phyloP scores from a whole-genome alignment of 2,329 filamentous ascomycete species.

The Verticillium klebahnii region DNA sequence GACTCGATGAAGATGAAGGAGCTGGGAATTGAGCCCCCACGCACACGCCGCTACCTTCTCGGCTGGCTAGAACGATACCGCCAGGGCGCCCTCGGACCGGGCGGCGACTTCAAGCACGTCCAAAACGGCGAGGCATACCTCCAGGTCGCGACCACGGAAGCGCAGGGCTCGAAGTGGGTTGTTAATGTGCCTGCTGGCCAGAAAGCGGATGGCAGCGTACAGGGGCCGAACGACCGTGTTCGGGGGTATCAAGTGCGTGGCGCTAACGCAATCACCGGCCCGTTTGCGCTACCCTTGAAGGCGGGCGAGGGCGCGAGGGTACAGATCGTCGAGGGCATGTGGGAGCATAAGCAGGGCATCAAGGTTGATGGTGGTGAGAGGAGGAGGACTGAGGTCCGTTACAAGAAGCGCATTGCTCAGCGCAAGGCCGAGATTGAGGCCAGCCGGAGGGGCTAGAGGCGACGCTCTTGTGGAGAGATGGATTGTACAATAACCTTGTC shows the following conservation, averaged over 20 bases:
- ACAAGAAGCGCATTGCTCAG: conserved; percentile 78
- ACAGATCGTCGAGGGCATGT: conserved; percentile 77
- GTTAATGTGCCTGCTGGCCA: conserved; percentile 49
- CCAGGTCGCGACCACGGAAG: conserved; percentile 38
- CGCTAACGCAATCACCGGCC: conserved; percentile 67
- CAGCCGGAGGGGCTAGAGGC: background rate
- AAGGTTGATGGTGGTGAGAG: conserved; percentile 98
- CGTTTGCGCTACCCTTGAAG: conserved; percentile 66
- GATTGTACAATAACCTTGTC: conserved; percentile 3
- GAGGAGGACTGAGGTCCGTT: conserved; percentile 76
- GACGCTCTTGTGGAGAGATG: background rate
- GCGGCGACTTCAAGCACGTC: conserved; percentile 76
- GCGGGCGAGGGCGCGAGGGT: conserved; percentile 61
- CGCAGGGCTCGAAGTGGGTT: conserved; percentile 42
- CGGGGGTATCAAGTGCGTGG: conserved; percentile 64
- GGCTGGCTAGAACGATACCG: conserved; percentile 85
- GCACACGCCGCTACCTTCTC: conserved; percentile 77
- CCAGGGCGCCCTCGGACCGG: conserved; percentile 71
- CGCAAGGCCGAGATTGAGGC: conserved; percentile 57
- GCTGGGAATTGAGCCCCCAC: conserved; percentile 80
- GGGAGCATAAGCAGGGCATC: conserved; percentile 80
- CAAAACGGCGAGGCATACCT: conserved; percentile 48
- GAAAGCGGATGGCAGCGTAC: conserved; percentile 22
- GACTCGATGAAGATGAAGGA: conserved; percentile 73
- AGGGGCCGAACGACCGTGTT: conserved; percentile 36